Percentiles rank a stretch among this genome's conserved stretches.
phyloP scores from a whole-genome alignment of 768 basidiomycete species.

The Tulasnella calospora region DNA sequence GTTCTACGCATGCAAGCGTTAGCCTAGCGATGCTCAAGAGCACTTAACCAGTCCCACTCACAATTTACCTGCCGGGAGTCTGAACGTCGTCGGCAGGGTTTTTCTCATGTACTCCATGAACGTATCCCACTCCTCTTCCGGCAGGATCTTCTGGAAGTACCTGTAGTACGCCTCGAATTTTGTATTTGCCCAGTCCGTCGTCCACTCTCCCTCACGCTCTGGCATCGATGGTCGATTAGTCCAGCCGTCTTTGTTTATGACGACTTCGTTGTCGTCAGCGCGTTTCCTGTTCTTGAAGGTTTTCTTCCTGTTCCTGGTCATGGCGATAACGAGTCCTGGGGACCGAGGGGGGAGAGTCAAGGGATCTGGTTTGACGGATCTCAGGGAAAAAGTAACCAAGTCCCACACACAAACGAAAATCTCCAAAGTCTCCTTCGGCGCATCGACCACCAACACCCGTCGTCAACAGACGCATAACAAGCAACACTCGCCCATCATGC shows the following conservation, averaged over 20 bases:
- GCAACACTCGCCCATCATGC: conserved; percentile 3
- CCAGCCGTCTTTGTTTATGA: conserved; percentile 12
- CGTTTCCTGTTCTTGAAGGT: conserved; percentile 3
- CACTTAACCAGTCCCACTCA: conserved; percentile 33
- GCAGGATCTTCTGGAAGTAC: conserved; percentile 66
- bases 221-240: conserved; percentile 18
- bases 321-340: not conserved
- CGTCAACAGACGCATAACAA: not conserved
- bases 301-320: conserved; percentile 10
- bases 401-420: not conserved
- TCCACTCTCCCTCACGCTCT: conserved; percentile 24
- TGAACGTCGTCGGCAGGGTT: conserved; percentile 89
- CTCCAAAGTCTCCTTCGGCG: not conserved
- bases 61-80: conserved; percentile 85
- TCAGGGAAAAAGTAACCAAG: conserved; percentile 1
- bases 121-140: conserved; percentile 66
- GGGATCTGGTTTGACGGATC: not conserved
- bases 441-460: not conserved
- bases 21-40: conserved; percentile 30
- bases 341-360: not conserved
- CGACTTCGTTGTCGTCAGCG: not conserved
- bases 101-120: conserved; percentile 61
- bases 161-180: conserved; percentile 45
- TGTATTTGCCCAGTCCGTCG: conserved; percentile 34
- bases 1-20: conserved; percentile 40